Percentiles rank a stretch among this genome's conserved stretches.
phyloP scores from a whole-genome alignment of 2,329 filamentous ascomycete genomes.

The Trichoderma brevicompactum region DNA sequence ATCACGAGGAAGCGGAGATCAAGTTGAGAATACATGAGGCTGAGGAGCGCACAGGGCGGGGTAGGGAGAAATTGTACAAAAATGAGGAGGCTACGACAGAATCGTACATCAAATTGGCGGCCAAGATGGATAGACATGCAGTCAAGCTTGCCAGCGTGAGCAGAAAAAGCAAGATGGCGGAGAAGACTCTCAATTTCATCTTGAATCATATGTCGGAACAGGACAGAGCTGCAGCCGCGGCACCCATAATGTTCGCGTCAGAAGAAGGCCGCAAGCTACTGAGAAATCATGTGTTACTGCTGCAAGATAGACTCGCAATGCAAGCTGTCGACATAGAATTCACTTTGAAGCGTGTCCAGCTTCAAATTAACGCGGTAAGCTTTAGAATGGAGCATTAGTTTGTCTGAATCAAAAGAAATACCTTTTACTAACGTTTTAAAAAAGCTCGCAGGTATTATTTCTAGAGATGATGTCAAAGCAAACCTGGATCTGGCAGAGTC shows the following conservation, averaged over 20 bases:
- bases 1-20: slow-evolving; percentile 40
- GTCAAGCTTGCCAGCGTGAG: slow-evolving; percentile 45
- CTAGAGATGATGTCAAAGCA: slow-evolving; percentile 44
- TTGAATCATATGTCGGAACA: slow-evolving; percentile 28
- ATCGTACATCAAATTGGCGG: slow-evolving; percentile 40
- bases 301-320: slow-evolving; percentile 43
- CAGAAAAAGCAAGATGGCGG: slow-evolving; percentile 44
- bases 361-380: slow-evolving; percentile 48
- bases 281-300: slow-evolving; percentile 37
- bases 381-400: neutral
- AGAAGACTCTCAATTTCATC: slow-evolving; percentile 43
- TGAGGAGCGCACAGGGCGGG: slow-evolving; percentile 45
- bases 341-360: slow-evolving; percentile 43
- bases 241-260: neutral
- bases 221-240: neutral
- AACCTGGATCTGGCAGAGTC: slow-evolving; percentile 40
- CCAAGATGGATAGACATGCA: slow-evolving; percentile 42
- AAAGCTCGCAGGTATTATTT: slow-evolving; percentile 46
- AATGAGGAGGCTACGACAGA: slow-evolving; percentile 36
- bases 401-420: neutral
- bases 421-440: slow-evolving; percentile 20
- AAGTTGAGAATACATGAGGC: slow-evolving; percentile 41
- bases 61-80: slow-evolving; percentile 40
- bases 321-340: slow-evolving; percentile 45
- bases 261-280: slow-evolving; percentile 34